phyloP scores from a whole-genome alignment of 129 eudicot species.

The Kitagawia praeruptora region DNA sequence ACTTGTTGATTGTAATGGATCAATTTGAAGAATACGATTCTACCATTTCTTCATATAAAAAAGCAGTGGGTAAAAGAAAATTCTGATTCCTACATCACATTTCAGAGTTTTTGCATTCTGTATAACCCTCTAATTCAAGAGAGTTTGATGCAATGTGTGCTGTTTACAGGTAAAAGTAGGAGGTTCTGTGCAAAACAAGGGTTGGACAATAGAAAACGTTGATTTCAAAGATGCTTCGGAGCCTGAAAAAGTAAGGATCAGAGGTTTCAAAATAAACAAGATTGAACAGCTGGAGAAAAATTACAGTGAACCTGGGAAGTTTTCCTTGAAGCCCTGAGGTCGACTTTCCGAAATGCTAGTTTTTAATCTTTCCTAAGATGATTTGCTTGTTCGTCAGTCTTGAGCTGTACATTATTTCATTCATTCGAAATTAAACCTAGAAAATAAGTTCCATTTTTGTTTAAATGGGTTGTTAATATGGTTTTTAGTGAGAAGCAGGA shows the following conservation, averaged over 20 bases:
- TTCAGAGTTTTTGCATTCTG: not conserved
- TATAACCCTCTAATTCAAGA: not conserved
- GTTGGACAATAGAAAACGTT: slow-evolving; percentile 71
- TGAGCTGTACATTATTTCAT: not conserved
- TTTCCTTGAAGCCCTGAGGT: slow-evolving; percentile 42
- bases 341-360: not conserved
- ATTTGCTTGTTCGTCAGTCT: not conserved
- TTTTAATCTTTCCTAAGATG: not conserved
- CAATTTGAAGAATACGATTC: not conserved
- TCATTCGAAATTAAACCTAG: not conserved
- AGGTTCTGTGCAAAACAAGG: slow-evolving; percentile 58
- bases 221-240: slow-evolving; percentile 47
- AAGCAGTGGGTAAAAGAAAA: not conserved
- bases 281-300: slow-evolving; percentile 65
- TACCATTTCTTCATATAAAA: not conserved
- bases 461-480: not conserved
- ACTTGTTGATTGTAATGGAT: not conserved
- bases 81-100: not conserved
- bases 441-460: not conserved
- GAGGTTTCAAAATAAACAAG: slow-evolving; percentile 78
- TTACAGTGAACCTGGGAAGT: slow-evolving; percentile 62
- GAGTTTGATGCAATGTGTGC: not conserved
- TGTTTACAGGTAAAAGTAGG: slow-evolving; percentile 65
- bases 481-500: not conserved
- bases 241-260: slow-evolving; percentile 78